Base-by-base conservation (phyloP, 257 asterid species). In the Coffea eugenioides region DNA sequence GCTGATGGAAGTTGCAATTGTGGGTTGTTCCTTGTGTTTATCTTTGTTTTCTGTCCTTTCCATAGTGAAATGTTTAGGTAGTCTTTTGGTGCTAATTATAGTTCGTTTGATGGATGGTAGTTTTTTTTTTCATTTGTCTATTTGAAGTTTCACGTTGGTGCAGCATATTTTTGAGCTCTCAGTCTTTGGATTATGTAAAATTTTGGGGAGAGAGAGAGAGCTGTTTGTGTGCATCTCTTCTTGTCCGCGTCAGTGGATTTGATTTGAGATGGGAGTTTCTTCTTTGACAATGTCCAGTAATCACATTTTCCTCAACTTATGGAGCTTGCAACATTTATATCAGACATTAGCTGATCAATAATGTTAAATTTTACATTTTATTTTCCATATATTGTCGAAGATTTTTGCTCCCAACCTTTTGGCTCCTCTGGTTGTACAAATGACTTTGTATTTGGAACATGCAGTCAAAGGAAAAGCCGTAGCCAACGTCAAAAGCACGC, bases 401-500 rank as follows among this genome's bases (percentile, higher is more conserved):
- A 27, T 41, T 25, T 56, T 4, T 45, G n/a, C 39, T 13, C 21
- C 1, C 20, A 48, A 56, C 45, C 27, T 49, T 62, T 34, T 12
- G 23, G 8, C 34, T 34, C 23, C 11, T 39, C 74, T 45, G 39
- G n/a, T 74, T 20, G 52, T 52, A 3, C 36, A 3, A 25, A 23
- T 36, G 31, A 66, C 45, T n/a, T 48, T 27, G 25, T 78, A 45
- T 69, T 41, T 83, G 74, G 73, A 76, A 48, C 34, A 59, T 91
- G 91, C 91, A 92, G 99, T 82, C 89, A 77, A 86, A 86, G 96
- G 88, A 88, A 85, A 84, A 84, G 85, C 79, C 88, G 74, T 62
- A 83, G 72, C 61, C 97, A 72, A 73, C 92, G 92, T 11, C 92
- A 83, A 85, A 95, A 91, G 87, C 91, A 76, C 75, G 89, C 85